These are phyloP conservation scores for Termitomyces sp. DNA, from an alignment of 1,284 basidiomycete genomes.

Conservation along the genomic window DNA sequence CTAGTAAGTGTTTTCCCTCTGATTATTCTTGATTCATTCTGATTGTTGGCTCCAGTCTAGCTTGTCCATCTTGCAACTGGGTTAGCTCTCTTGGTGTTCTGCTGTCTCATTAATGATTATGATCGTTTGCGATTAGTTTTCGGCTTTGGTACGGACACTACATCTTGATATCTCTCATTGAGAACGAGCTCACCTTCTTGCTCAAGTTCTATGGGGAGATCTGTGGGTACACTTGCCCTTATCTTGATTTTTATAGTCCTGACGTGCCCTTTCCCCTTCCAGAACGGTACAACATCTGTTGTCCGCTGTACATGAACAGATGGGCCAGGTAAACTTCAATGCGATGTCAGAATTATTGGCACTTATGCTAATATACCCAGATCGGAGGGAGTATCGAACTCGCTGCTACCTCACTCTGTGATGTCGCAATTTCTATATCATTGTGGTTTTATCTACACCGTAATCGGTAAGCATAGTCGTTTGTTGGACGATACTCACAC, in stretches of 20 bases:
- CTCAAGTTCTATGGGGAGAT: slow-evolving; percentile 9
- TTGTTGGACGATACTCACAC: not conserved
- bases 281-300: slow-evolving; percentile 6
- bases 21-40: not conserved
- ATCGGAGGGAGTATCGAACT: slow-evolving; percentile 12
- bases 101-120: not conserved
- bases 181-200: not conserved
- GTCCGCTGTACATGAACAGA: slow-evolving; percentile 7
- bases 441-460: slow-evolving; percentile 9
- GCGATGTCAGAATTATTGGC: too few relatives aligned
- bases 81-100: not conserved
- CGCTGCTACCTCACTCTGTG: slow-evolving; percentile 11
- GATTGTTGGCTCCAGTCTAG: not conserved
- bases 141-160: slow-evolving; percentile 4
- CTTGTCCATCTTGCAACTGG: slow-evolving; percentile 9
- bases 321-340: slow-evolving; percentile 3
- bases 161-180: not conserved
- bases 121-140: not conserved
- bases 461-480: slow-evolving; percentile 1
- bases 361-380: not conserved
- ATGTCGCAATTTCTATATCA: slow-evolving; percentile 10
- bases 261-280: not conserved
- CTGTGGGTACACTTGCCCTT: not conserved
- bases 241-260: too few relatives aligned
- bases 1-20: not conserved